Conservation (phyloP, 2,329 filamentous ascomycete genomes). For the Diaporthe nobilis region DNA sequence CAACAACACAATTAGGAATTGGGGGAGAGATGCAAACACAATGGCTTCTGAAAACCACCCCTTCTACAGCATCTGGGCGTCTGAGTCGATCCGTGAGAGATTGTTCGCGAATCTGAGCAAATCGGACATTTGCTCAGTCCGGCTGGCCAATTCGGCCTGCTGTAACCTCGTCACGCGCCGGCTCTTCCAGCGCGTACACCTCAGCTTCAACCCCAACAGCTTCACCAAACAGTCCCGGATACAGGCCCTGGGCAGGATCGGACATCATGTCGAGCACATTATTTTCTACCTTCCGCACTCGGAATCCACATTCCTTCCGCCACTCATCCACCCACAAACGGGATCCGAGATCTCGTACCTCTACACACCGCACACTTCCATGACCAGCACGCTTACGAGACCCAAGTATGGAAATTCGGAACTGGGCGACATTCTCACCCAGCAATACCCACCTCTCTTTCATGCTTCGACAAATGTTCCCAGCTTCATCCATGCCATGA, state of each 20-base stretch:
- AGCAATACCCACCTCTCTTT: constrained; percentile 90
- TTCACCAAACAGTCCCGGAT: constrained; percentile 83
- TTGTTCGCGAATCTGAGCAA: constrained; percentile 66
- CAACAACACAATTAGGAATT: constrained; percentile 27
- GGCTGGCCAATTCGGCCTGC: constrained; percentile 78
- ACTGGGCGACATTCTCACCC: constrained; percentile 84
- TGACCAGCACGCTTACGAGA: constrained; percentile 71
- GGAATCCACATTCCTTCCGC: constrained; percentile 84
- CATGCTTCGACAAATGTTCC: constrained; percentile 91
- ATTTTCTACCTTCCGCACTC: constrained; percentile 84
- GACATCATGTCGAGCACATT: constrained; percentile 82
- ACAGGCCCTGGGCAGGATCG: constrained; percentile 82
- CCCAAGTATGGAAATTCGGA: constrained; percentile 86
- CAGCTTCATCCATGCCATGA: constrained; percentile 84
- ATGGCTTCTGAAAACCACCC: constrained; percentile 66
- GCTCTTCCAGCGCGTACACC: constrained; percentile 77
- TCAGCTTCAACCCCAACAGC: constrained; percentile 80
- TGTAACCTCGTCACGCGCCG: constrained; percentile 77
- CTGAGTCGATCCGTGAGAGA: constrained; percentile 62
- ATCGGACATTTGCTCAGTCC: constrained; percentile 70
- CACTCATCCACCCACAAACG: constrained; percentile 83
- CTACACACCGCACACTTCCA: constrained; percentile 82
- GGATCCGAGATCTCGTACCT: constrained; percentile 85
- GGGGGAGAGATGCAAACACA: constrained; percentile 58
- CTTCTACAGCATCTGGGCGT: constrained; percentile 71